Evolutionary conservation across 2,329 filamentous ascomycete species (phyloP), one percentile per base, ranked within the genome.

Genomic region (Verticillium isaacii): DNA sequence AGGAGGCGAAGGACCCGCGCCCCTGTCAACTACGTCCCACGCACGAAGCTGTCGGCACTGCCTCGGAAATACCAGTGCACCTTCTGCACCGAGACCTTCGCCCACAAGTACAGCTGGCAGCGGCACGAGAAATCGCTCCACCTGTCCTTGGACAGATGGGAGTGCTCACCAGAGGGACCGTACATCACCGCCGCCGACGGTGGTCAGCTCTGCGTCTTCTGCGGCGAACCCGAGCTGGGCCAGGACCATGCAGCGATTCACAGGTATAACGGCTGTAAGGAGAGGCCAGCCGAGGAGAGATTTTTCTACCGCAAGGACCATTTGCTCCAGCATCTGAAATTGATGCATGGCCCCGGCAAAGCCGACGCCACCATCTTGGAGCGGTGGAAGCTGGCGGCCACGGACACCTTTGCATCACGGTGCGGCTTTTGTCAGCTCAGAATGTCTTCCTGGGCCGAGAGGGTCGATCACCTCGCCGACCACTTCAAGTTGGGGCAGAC

Each of bases 61-160:
- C 55, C 55, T 4, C 57, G 58, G 9, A 60, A 66, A 1, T 75
- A 72, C 23, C 78, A 81, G 57, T 81, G 78, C 61, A 81, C 78
- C 0, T 81, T 81, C 56, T 81, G 78, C 60, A 78, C 77, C 0
- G 78, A 81, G 56, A 76, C 75, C 0, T 81, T 81, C 65, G 75
- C 74, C 56, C 73, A 74, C 0, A 80, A 79, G 15, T 74, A 80
- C 58, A 77, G 78, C 25, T 81, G 78, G 78, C 75, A 77, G 45
- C 72, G 83, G 23, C 83, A 85, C 63, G 83, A 85, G 62, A 78
- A 77, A 50, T 75, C 77, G 59, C 75, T 76, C 59, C 82, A 73
- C 68, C 74, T 74, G 57, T 82, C 75, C 5, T 80, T 80, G 0
- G 78, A 75, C 68, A 74, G 67, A 57, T 85, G 73, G 83, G 77